phyloP scores from a whole-genome alignment of 108 stramenopile genomes.

The Cafeteria roenbergensis region DNA sequence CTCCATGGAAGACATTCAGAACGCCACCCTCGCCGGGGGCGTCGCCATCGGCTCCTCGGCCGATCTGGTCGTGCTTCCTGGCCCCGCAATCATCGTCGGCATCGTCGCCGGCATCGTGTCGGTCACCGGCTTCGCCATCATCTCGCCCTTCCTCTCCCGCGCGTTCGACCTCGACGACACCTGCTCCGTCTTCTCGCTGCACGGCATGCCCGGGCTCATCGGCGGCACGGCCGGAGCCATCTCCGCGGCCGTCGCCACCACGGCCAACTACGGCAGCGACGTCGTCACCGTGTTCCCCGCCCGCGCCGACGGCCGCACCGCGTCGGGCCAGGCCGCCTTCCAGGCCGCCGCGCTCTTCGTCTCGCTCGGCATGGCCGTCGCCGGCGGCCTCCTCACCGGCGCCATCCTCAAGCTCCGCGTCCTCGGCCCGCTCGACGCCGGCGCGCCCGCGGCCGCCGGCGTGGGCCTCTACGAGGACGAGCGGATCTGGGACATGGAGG shows the following conservation, averaged over 20 bases:
- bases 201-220: constrained; percentile 18
- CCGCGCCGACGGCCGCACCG: not conserved
- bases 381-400: not conserved
- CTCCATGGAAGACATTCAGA: constrained; percentile 38
- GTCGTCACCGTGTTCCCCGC: not conserved
- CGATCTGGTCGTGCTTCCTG: constrained; percentile 30
- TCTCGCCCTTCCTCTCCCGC: constrained; percentile 1
- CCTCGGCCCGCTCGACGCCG: not conserved
- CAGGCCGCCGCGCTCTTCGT: not conserved
- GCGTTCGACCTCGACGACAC: constrained; percentile 9
- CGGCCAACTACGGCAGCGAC: not conserved
- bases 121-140: constrained; percentile 4
- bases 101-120: constrained; percentile 13
- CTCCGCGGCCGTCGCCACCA: not conserved
- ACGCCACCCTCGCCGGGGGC: constrained; percentile 50
- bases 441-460: not conserved
- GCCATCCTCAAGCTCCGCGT: not conserved
- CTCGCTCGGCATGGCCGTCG: not conserved
- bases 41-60: constrained; percentile 43
- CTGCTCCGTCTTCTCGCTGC: constrained; percentile 17
- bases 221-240: not conserved
- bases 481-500: not conserved
- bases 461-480: not conserved
- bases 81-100: constrained; percentile 13
- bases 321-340: not conserved